A percentile compares a stretch with the other conserved stretches of the same genome.
These are phyloP conservation scores for Russula ochroleuca DNA, from an alignment of 768 basidiomycete species.

Conservation along the genomic window DNA sequence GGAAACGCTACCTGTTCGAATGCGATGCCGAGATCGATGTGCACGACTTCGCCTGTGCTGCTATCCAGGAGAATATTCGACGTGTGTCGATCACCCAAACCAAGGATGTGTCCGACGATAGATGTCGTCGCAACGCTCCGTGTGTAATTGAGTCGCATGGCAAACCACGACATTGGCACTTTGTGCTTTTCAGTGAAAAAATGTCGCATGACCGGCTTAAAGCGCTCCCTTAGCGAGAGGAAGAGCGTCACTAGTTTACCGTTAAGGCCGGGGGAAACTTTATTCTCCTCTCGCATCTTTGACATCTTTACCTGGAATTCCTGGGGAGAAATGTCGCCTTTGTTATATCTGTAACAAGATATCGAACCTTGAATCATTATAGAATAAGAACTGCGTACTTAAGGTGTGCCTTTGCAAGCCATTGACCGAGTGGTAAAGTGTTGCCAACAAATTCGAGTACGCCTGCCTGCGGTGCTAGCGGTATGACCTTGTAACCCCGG, in stretches of 20 bases:
- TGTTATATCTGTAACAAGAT: slow-evolving; percentile 53
- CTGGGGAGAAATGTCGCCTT: slow-evolving; percentile 44
- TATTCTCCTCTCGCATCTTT: slow-evolving; percentile 35
- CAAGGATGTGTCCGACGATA: slow-evolving; percentile 89
- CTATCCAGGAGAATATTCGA: slow-evolving; percentile 91
- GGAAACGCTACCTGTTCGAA: slow-evolving; percentile 77
- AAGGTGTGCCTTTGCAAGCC: slow-evolving; percentile 61
- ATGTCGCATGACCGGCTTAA: slow-evolving; percentile 88
- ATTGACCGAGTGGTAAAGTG: slow-evolving; percentile 58
- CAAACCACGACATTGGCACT: slow-evolving; percentile 86
- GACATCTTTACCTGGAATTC: slow-evolving; percentile 36
- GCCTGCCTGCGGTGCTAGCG: slow-evolving; percentile 74
- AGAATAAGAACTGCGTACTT: slow-evolving; percentile 40
- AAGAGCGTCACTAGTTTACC: slow-evolving; percentile 35
- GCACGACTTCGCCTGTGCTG: slow-evolving; percentile 78
- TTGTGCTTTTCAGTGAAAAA: slow-evolving; percentile 91
- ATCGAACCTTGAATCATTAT: neutral
- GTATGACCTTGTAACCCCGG: slow-evolving; percentile 85
- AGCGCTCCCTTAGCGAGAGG: slow-evolving; percentile 36
- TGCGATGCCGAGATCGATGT: slow-evolving; percentile 95
- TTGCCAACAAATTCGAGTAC: slow-evolving; percentile 88
- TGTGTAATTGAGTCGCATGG: slow-evolving; percentile 82
- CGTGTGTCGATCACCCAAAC: slow-evolving; percentile 88
- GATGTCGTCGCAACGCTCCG: slow-evolving; percentile 91
- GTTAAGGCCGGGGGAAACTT: slow-evolving; percentile 27